phyloP scores from a whole-genome alignment of 331 rosid genomes.

The Saraca asoca region DNA sequence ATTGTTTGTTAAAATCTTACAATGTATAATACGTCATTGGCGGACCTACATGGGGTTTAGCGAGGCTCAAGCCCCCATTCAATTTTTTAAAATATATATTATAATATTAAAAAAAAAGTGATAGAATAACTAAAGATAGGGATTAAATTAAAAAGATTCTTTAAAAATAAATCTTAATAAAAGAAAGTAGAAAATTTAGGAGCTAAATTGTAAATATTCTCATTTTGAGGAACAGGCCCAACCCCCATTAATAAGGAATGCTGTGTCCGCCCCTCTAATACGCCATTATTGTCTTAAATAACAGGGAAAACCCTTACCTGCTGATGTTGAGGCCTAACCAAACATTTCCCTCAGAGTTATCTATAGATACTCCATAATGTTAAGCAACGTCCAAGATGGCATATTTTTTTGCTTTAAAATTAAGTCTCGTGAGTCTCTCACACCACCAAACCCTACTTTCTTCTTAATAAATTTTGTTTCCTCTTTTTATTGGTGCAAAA shows the following conservation, averaged over 20 bases:
- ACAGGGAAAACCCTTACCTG: constrained; percentile 49
- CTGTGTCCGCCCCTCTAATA: no score
- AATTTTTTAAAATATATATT: no score
- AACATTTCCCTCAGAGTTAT: constrained; percentile 45
- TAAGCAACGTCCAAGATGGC: constrained; percentile 49
- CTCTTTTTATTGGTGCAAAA: constrained; percentile 44
- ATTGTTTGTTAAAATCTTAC: constrained; percentile 24
- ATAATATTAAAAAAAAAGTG: no score
- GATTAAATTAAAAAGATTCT: no score
- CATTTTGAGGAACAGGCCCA: no score
- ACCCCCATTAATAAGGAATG: no score
- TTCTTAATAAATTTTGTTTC: constrained; percentile 30
- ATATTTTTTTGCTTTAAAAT: constrained; percentile 53
- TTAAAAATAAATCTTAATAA: no score
- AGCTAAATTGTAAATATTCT: no score
- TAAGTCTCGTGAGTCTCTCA: constrained; percentile 54
- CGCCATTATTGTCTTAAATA: constrained; percentile 28
- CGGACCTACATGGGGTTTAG: no score
- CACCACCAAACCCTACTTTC: constrained; percentile 59
- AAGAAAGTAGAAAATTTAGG: no score
- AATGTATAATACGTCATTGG: constrained; percentile 14
- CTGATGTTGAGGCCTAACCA: constrained; percentile 65
- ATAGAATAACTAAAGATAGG: no score
- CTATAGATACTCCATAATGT: constrained; percentile 38
- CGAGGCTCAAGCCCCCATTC: no score